A percentile compares a stretch with the other conserved stretches of the same genome.
Evolutionary conservation across 495 filamentous ascomycete genomes (phyloP).

Genomic region (Xylaria longipes): DNA sequence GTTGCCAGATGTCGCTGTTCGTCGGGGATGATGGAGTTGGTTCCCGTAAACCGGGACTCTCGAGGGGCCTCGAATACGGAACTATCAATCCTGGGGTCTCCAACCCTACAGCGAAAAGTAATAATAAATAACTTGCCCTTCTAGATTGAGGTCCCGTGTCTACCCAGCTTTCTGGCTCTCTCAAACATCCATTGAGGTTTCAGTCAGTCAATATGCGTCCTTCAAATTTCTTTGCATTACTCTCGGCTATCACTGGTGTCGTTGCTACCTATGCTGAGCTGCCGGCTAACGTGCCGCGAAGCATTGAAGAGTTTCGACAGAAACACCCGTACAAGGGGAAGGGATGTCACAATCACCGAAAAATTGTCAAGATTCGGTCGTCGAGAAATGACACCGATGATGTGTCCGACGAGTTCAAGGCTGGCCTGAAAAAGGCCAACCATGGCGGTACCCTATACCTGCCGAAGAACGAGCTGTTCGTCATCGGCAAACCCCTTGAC

Average conservation of each 20-base stretch:
- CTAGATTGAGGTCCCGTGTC: neutral
- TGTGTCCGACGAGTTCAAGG: conserved; percentile 59
- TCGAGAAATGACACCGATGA: conserved; percentile 61
- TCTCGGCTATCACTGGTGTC: conserved; percentile 22
- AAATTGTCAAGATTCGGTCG: conserved; percentile 55
- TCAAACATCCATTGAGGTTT: neutral
- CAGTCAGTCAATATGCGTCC: conserved; percentile 20
- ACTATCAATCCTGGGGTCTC: neutral
- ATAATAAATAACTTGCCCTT: neutral
- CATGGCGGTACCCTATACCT: conserved; percentile 59
- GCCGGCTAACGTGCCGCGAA: conserved; percentile 37
- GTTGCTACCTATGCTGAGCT: conserved; percentile 28
- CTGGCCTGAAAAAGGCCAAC: conserved; percentile 59
- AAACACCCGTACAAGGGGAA: conserved; percentile 38
- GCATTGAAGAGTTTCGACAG: conserved; percentile 38
- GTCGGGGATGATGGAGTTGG: neutral
- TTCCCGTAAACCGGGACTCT: neutral
- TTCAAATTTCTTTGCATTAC: conserved; percentile 30
- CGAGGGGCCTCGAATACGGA: neutral
- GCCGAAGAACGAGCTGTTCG: conserved; percentile 57
- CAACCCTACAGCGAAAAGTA: neutral
- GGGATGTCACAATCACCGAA: conserved; percentile 37
- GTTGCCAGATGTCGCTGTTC: neutral
- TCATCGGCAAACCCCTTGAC: conserved; percentile 64
- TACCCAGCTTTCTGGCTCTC: conserved; percentile 1